Evolutionary conservation across 2,329 filamentous ascomycete species (phyloP), one percentile per base, ranked within the genome.

Genomic region (Blumeria graminis): DNA sequence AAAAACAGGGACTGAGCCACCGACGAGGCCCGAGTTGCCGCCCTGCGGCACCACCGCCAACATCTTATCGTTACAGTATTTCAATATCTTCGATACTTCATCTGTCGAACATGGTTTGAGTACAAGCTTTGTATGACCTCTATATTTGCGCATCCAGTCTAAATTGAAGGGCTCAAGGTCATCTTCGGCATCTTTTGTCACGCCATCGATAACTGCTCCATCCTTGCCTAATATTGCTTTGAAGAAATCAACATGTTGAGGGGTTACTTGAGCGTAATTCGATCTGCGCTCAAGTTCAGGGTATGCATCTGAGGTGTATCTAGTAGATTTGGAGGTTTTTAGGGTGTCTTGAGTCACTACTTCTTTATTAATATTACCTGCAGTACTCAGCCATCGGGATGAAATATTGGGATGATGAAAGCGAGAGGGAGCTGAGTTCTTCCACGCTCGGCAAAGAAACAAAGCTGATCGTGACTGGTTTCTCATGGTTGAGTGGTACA

Each of bases 91-190:
- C 77, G 87, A 94, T 63, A 96, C 86, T 4, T 28, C 83, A 64
- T 90, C 81, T 0, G 86, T 90, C 14, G 79, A 84, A 55, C 76
- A 78, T 10, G 92, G 92, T 71, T 88, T 93, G 60, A 98, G 72
- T 3, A 96, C 88, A 32, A 98, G 73, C 65, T 82, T 80, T 59
- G 86, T 81, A 69, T 94, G 88, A 34, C 92, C 93, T 59, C 86
- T 82, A 72, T 94, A 98, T 71, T 98, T 98, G 70, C 86, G 82
- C 89, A 98, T 95, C 92, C 93, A 98, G 71, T 98, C 92, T 67
- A 82, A 80, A 70, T 98, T 98, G 76, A 88, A 98, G 7, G 85
- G 78, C n/a, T 67, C 86, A 61, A 96, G 76, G 66, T 96, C 92
- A 63, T 86, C 84, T 1, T 75, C 71, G 13, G 80, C 80, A 68